Base-by-base conservation (phyloP, 352 stramenopile species). In the Phytophthora sojae region DNA sequence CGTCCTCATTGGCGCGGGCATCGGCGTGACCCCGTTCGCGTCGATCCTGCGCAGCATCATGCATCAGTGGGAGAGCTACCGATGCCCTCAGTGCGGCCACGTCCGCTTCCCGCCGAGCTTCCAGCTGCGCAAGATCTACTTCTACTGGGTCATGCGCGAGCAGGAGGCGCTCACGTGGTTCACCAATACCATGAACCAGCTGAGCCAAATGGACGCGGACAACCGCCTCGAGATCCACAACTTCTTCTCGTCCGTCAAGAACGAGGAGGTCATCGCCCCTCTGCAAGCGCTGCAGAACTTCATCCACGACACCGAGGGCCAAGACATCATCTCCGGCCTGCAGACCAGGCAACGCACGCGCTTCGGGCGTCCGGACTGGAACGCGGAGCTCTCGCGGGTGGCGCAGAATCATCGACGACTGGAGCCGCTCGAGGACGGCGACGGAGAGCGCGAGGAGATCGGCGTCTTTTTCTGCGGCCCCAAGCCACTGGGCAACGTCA, bases 141-240 rank as follows among this genome's bases (percentile, higher is more conserved):
- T 95, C 65, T 94, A 93, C 75, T 96, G 90, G 89, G 77, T 88
- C 73, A 92, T 83, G 4, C 80, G 86, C 19, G 85, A 95, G 54
- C 85, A 94, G 49, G 69, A 93, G 44, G 73, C 82, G 19, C 82
- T 95, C 19, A 83, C 72, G 35, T 96, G 88, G 90, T 97, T 97
- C 47, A 82, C 71, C 0, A 83, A 92, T 39, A 91, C 88, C 3
- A 93, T 97, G 84, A 91, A 97, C 74, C 76, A 94, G 55, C 71
- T 96, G 47, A 86, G 76, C 39, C 78, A 82, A 57, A 75, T 92
- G 71, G 89, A 95, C 67, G 84, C 76, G 35, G 87, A 93, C 53
- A 81, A 90, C 51, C 78, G 88, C 4, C 67, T 96, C 7, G 84
- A 95, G 67, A 91, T 94, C 60, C 88, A 95, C 72, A 90, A 94